Evolutionary conservation across 1,284 basidiomycete genomes (phyloP), one percentile per base, ranked within the genome.

Genomic region (Puccinia coronata): DNA sequence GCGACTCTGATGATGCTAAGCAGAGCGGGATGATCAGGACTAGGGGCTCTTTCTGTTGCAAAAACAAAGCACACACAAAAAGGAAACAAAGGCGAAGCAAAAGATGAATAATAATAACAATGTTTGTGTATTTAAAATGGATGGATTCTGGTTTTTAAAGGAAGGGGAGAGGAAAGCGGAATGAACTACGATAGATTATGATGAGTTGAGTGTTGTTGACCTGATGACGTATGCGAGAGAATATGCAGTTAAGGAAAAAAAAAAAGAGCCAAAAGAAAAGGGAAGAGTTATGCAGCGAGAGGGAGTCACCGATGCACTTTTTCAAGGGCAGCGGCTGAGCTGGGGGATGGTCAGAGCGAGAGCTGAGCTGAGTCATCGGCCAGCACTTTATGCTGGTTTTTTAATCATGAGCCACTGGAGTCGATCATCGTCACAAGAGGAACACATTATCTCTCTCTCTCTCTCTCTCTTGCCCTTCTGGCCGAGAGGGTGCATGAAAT

Each of bases 181-280:
- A 47, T 8, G 16, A 47, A 47, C 12, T 51, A 16, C 23, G 23
- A 51, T 51, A 9, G 49, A 51, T 51, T 4, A 51, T 9, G 49
- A 51, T 20, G 18, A 51, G 18, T 47, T 6, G 16, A 47, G 43
- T 47, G 43, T 6, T 47, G 49, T 4, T 51, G 61, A 28, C 25
- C 57, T 61, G 57, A 65, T 65, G 61, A 65, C 31, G 61, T 65
- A 36, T 65, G 61, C 31, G 61, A 41, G 39, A 65, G 31, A 65
- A 65, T 23, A 20, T 6, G 23, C 23, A 23, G 61, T 8, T 5
- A 65, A n/a, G 23, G 39, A 34, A 69, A 69, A 34, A 34, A 69
- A 31, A 36, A 28, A 25, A 8, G 63, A 65, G 20, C 31, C 6
- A 20, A 61, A 61, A 8, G 20, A 36, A 9, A 20, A 20, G 57